Base-by-base conservation (phyloP, 2,329 filamentous ascomycete genomes). In the Ceratocystis huliohia region DNA sequence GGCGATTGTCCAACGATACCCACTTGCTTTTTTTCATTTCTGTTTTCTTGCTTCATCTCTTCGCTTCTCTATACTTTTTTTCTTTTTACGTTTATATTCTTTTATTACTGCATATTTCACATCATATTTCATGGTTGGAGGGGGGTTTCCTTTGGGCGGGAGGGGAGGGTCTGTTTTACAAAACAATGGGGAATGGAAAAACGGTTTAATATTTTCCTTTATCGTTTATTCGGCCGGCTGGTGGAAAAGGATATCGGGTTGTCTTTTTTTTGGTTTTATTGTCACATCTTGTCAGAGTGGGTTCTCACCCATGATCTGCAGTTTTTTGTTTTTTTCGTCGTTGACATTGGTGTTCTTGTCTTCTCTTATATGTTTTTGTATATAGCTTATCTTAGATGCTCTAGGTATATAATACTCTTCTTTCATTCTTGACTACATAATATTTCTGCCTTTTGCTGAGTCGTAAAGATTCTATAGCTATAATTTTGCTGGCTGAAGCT, bases 1-100 rank as follows among this genome's bases (percentile, higher is more conserved):
- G 17, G 15, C 20, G n/a, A 4, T 66, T 46, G 44, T 66, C 28
- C 10, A 61, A 56, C 57, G 57, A 66, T 63, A 53, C 46, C 48
- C 25, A 15, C 41, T 62, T 46, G 37, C 45, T 63, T 46, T 33
- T 65, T 8, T 67, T 67, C 33, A 17, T 28, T 44, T 48, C 45
- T 48, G 41, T 37, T 67, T 13, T 25, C 41, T 61, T 46, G 41
- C 62, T 48, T 41, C 3, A 41, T 50, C 25, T 37, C 45, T 67
- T 10, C 37, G n/a, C 61, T 56, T 64, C 61, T 59, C 33, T 48
- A 15, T 57, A 8, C 57, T 5, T 61, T 48, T 57, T 15, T 48
- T 45, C 22, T 25, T 25, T 63, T 63, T 50, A 22, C 33, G 28
- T 41, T 57, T 61, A 22, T 44, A 59, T 64, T 33, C 50, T 63